Base-by-base conservation (phyloP, 345 rosid genomes). In the Clarkia xantiana region DNA sequence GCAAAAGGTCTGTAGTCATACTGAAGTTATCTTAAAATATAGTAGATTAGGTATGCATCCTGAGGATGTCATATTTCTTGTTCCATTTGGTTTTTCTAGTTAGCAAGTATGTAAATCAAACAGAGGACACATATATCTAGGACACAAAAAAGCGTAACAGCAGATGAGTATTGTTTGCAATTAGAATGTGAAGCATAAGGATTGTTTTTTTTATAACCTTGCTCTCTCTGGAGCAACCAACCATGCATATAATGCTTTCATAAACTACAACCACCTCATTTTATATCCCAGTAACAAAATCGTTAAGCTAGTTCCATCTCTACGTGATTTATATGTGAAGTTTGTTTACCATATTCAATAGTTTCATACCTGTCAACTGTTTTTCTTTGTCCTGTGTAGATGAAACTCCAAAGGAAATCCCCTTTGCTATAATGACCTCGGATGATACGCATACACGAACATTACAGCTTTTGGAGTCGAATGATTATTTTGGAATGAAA, bases 361-460 rank as follows among this genome's bases (percentile, higher is more conserved):
- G 11, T 25, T 45, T 40, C 45, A 11, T 22, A 42, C 23, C 51
- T 61, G 62, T 54, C 44, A 36, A 52, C 52, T 9, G 18, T 15
- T 25, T 40, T 41, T 11, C 11, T 34, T 36, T 46, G 18, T 36
- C 53, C 53, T 51, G 53, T 67, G 55, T 62, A 90, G 97, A 74
- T 54, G 68, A 58, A 54, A 54, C 62, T 55, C 65, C 72, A 53
- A 71, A 63, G 55, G 82, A 76, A 63, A 79, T 83, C 68, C 98
- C 98, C 25, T 78, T 91, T 56, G 79, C 70, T 52, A 86, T 91
- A 49, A 91, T 91, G 98, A 91, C 96, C 38, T 91, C 96, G 3
- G 98, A 91, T 67, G 98, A 91, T 59, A 91, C 98, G 14, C 87
- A 91, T 72, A 61, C 75, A 46, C 89, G 78, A 42, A 91, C 85